Base-by-base conservation (phyloP, 1,284 basidiomycete species). In the Austropuccinia psidii region DNA sequence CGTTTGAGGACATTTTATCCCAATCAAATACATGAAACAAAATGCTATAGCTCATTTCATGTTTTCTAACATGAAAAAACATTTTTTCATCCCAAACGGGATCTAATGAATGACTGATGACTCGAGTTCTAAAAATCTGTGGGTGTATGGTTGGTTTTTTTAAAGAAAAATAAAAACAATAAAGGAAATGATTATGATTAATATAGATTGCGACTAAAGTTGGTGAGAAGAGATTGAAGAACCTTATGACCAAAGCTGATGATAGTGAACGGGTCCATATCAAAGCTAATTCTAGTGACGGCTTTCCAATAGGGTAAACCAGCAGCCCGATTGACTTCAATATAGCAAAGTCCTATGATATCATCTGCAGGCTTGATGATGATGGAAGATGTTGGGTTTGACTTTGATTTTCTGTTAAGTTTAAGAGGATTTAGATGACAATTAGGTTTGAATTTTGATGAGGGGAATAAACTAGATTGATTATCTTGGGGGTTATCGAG, bases 251-350 rank as follows among this genome's bases (percentile, higher is more conserved):
- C 91, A 77, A 98, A 98, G 1, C 91, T 93, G 76, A 94, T 87
- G 76, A 98, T 93, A 17, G 93, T 90, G 78, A 97, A 98, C 0
- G 93, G 93, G 78, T 98, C 93, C 93, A 98, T 98, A 79, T 98
- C 94, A 86, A 88, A 93, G 0, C 90, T 90, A 0, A 86, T 90
- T 1, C 89, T 85, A 2, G 88, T 91, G 86, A 91, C 76, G 54
- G 96, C 97, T 80, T 88, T 90, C 78, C 94, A 83, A 77, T 86
- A 86, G 0, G 95, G 95, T 73, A 98, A 82, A 80, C 96, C 91
- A 19, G 84, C 84, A 1, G 93, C 95, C 33, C 86, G 79, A 64
- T 85, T 82, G 74, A 90, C 85, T 78, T 86, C 85, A 75, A 94
- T 81, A 87, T 96, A 91, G 57, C 96, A 93, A 75, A 98, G 93